These are phyloP conservation scores for Neopestalotiopsis sp. DNA, from an alignment of 2,329 filamentous ascomycete genomes.

Conservation along the genomic window DNA sequence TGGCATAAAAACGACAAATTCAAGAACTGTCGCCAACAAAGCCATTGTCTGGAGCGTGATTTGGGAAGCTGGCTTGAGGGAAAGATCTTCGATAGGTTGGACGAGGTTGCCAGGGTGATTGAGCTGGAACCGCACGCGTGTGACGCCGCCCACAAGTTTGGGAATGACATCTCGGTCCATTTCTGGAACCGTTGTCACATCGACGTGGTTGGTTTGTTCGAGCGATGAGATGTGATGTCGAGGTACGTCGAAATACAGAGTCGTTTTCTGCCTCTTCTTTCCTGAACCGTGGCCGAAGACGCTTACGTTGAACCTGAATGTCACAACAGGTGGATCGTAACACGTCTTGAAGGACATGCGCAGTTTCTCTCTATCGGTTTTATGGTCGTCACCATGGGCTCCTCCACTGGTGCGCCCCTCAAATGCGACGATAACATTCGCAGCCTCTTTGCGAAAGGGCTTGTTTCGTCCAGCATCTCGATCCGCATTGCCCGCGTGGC, in stretches of 20 bases:
- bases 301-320: slow-evolving; percentile 16
- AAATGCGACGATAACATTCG: slow-evolving; percentile 15
- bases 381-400: neutral
- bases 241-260: slow-evolving; percentile 18
- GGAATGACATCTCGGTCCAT: slow-evolving; percentile 7
- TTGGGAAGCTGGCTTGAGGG: slow-evolving; percentile 19
- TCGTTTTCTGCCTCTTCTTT: slow-evolving; percentile 19
- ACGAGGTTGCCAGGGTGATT: slow-evolving; percentile 17
- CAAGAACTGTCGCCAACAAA: neutral
- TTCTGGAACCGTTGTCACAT: slow-evolving; percentile 14
- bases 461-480: neutral
- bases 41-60: slow-evolving; percentile 7
- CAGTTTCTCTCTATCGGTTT: neutral
- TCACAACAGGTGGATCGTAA: slow-evolving; percentile 17
- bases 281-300: slow-evolving; percentile 14
- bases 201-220: slow-evolving; percentile 17
- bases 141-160: slow-evolving; percentile 9
- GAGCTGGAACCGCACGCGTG: slow-evolving; percentile 17
- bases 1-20: slow-evolving; percentile 19
- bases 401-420: neutral
- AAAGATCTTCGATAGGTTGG: slow-evolving; percentile 14
- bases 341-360: slow-evolving; percentile 17
- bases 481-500: neutral
- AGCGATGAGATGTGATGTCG: slow-evolving; percentile 19
- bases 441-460: slow-evolving; percentile 14